Evolutionary conservation across 1,284 basidiomycete species (phyloP).

Genomic region (Thelephora terrestris): DNA sequence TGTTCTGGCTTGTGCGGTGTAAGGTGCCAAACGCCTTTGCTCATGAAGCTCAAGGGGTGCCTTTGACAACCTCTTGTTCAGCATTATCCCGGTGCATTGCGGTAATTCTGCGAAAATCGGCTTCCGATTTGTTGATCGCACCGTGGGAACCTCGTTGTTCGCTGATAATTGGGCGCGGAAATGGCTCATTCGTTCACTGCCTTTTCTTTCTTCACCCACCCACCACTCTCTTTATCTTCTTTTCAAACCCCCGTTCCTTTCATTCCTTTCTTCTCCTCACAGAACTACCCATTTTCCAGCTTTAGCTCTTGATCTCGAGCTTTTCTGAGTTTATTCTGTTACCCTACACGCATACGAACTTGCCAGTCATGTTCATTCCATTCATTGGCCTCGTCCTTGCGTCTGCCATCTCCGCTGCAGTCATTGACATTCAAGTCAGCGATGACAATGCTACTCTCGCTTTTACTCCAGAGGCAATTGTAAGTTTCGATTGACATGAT

Average conservation of each 20-base stretch:
- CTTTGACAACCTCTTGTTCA: background rate
- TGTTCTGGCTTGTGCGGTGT: too few relatives aligned
- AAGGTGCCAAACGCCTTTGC: background rate
- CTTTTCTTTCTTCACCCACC: background rate
- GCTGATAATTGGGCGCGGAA: background rate
- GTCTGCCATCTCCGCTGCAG: conserved; percentile 36
- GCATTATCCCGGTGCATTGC: background rate
- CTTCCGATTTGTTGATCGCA: background rate
- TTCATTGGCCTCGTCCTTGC: conserved; percentile 35
- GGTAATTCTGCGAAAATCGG: background rate
- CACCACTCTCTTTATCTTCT: conserved; percentile 1
- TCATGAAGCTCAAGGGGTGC: background rate
- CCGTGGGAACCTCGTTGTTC: background rate
- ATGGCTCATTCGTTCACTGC: background rate
- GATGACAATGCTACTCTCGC: conserved; percentile 29
- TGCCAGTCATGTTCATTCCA: conserved; percentile 15
- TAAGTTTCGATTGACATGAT: conserved; percentile 19
- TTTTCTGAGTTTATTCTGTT: too few relatives aligned
- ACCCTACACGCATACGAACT: too few relatives aligned
- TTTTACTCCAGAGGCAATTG: conserved; percentile 43
- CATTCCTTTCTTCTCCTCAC: conserved; percentile 10
- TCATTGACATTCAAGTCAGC: conserved; percentile 46
- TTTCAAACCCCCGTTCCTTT: conserved; percentile 12
- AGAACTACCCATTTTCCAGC: conserved; percentile 26
- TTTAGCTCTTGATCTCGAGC: conserved; percentile 32